Percentiles rank a stretch among this genome's conserved stretches.
phyloP scores from a whole-genome alignment of 2,329 filamentous ascomycete genomes.

The Aspergillus neoniger region DNA sequence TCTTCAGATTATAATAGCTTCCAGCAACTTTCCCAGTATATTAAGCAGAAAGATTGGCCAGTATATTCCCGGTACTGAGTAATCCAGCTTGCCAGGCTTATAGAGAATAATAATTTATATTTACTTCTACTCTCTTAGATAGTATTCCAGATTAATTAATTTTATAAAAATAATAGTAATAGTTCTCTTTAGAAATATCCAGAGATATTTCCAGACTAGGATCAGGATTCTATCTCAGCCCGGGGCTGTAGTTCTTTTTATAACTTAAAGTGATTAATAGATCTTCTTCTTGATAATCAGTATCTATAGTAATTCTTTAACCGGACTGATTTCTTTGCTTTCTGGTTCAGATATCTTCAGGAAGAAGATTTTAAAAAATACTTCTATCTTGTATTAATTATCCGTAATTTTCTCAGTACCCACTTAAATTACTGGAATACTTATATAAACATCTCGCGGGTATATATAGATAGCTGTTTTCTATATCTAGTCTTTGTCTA shows the following conservation, averaged over 20 bases:
- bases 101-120: conserved; percentile 25
- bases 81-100: conserved; percentile 31
- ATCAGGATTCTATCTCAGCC: conserved; percentile 1
- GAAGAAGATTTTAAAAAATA: conserved; percentile 20
- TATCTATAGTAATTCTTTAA: no score
- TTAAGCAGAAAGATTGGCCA: conserved; percentile 30
- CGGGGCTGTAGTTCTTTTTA: neutral
- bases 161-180: conserved; percentile 18
- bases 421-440: conserved; percentile 18
- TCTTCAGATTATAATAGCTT: conserved; percentile 19
- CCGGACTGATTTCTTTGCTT: no score
- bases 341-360: conserved; percentile 11
- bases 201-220: conserved; percentile 18
- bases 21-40: conserved; percentile 26
- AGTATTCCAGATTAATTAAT: conserved; percentile 20
- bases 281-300: no score
- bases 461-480: conserved; percentile 21
- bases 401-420: conserved; percentile 13
- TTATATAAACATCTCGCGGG: conserved; percentile 14
- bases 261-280: no score
- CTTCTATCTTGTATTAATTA: conserved; percentile 23
- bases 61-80: conserved; percentile 25
- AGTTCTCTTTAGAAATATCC: conserved; percentile 1
- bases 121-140: conserved; percentile 20
- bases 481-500: conserved; percentile 19